Evolutionary conservation across 345 rosid genomes (phyloP).

Genomic region (Linum lewisii): DNA sequence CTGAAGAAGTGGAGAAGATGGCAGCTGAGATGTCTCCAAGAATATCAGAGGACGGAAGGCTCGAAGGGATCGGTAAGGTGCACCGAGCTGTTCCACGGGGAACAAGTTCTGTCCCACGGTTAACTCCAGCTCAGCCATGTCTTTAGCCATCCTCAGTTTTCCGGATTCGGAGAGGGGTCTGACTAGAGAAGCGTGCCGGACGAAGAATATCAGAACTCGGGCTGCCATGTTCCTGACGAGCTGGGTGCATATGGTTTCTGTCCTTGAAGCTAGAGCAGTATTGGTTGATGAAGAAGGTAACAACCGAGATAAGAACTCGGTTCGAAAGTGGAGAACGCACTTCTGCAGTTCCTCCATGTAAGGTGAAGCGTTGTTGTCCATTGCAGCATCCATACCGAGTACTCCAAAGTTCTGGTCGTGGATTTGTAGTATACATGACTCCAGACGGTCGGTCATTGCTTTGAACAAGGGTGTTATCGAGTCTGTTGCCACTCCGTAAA

Average conservation of each 20-base stretch:
- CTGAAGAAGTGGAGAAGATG: slow-evolving; percentile 72
- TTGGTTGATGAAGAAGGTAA: slow-evolving; percentile 62
- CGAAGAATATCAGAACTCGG: slow-evolving; percentile 75
- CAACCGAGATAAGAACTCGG: slow-evolving; percentile 72
- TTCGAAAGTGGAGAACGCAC: slow-evolving; percentile 78
- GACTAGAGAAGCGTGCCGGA: slow-evolving; percentile 88
- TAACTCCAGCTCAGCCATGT: slow-evolving; percentile 98
- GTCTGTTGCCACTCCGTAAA: slow-evolving; percentile 83
- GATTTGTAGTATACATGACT: slow-evolving; percentile 84
- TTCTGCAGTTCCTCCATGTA: slow-evolving; percentile 97
- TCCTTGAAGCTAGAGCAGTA: slow-evolving; percentile 39
- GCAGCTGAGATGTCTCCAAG: slow-evolving; percentile 83
- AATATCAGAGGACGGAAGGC: slow-evolving; percentile 89
- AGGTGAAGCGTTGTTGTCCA: slow-evolving; percentile 82
- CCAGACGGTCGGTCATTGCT: slow-evolving; percentile 85
- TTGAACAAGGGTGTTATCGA: slow-evolving; percentile 82
- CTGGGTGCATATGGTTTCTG: slow-evolving; percentile 88
- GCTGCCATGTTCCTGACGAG: slow-evolving; percentile 84
- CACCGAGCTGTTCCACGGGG: slow-evolving; percentile 95
- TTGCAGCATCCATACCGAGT: slow-evolving; percentile 61
- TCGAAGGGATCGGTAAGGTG: slow-evolving; percentile 90
- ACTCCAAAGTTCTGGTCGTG: slow-evolving; percentile 82
- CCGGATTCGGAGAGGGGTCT: slow-evolving; percentile 97
- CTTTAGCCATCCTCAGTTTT: slow-evolving; percentile 89
- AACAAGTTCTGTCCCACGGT: slow-evolving; percentile 88